Conservation (phyloP, 2,329 filamentous ascomycete species). For the Aspergillus chevalieri region DNA sequence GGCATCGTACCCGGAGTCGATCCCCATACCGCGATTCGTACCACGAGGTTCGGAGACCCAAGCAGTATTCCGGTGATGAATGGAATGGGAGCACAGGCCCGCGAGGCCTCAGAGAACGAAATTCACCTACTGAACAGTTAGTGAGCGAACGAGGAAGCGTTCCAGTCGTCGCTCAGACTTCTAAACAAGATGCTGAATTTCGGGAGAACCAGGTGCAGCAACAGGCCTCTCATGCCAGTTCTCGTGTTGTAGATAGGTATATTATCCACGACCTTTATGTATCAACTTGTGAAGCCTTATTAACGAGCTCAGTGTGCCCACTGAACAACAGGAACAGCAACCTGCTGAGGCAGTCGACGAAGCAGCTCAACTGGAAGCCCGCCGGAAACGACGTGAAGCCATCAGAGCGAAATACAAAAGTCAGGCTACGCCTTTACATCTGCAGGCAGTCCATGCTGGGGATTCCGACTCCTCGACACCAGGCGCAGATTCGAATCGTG, state of each 20-base stretch:
- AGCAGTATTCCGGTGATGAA: slow-evolving; percentile 34
- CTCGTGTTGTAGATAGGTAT: slow-evolving; percentile 36
- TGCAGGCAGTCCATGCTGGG: slow-evolving; percentile 64
- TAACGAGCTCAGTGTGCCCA: slow-evolving; percentile 6
- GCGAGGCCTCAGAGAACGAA: slow-evolving; percentile 40
- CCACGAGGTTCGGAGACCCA: slow-evolving; percentile 32
- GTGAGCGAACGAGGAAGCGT: slow-evolving; percentile 59
- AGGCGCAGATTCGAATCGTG: slow-evolving; percentile 38
- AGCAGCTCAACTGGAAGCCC: slow-evolving; percentile 75
- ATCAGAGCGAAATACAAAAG: slow-evolving; percentile 73
- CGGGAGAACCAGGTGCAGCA: slow-evolving; percentile 54
- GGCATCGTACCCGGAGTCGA: slow-evolving; percentile 50
- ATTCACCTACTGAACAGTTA: slow-evolving; percentile 52
- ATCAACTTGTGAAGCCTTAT: background rate
- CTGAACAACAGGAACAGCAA: slow-evolving; percentile 23
- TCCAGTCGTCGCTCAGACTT: slow-evolving; percentile 53
- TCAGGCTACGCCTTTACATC: slow-evolving; percentile 64
- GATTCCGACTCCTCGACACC: slow-evolving; percentile 51
- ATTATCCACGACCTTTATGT: slow-evolving; percentile 21
- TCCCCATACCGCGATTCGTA: slow-evolving; percentile 42
- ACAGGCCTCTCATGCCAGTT: slow-evolving; percentile 38
- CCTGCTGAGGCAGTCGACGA: slow-evolving; percentile 65
- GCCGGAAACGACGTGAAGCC: slow-evolving; percentile 75
- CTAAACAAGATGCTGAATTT: slow-evolving; percentile 63
- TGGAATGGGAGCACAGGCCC: slow-evolving; percentile 21